Evolutionary conservation across 2,329 filamentous ascomycete species (phyloP).

Genomic region (Colletotrichum lindemuthianum): DNA sequence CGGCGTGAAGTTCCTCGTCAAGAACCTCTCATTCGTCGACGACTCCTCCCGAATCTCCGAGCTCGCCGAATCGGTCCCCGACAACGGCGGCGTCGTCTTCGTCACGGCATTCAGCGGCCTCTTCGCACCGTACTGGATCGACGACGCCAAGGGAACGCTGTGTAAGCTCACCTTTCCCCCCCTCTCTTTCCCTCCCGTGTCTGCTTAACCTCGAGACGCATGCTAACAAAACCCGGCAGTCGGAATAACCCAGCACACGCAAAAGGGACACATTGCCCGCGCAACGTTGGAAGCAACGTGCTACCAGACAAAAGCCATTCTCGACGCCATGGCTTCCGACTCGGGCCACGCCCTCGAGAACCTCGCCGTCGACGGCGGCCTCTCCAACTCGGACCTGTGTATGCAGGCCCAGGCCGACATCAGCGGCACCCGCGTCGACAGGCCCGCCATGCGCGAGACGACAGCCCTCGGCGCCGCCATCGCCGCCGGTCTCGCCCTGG

Average conservation of each 20-base stretch:
- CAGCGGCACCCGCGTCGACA: conserved; percentile 82
- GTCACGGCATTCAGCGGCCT: conserved; percentile 92
- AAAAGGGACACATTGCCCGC: conserved; percentile 86
- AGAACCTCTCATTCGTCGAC: conserved; percentile 70
- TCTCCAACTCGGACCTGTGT: conserved; percentile 87
- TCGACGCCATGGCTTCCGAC: conserved; percentile 91
- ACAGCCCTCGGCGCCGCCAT: conserved; percentile 90
- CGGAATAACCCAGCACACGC: conserved; percentile 85
- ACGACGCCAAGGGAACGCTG: conserved; percentile 88
- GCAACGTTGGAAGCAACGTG: conserved; percentile 92
- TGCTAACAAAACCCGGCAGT: conserved; percentile 54
- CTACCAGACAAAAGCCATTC: conserved; percentile 91
- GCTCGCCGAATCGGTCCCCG: conserved; percentile 63
- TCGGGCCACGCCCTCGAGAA: conserved; percentile 78
- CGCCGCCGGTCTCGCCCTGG: conserved; percentile 85
- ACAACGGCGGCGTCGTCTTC: conserved; percentile 86
- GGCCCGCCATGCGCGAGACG: conserved; percentile 89
- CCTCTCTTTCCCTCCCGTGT: background rate
- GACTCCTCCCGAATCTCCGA: conserved; percentile 60
- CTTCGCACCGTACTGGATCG: conserved; percentile 95
- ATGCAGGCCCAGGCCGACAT: conserved; percentile 95
- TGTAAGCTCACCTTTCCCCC: conserved; percentile 59
- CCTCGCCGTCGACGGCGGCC: conserved; percentile 87
- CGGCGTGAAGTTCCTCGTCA: conserved; percentile 78
- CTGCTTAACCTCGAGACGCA: background rate